Conservation (phyloP, 495 filamentous ascomycete species). For the Cercophora newfieldiana region DNA sequence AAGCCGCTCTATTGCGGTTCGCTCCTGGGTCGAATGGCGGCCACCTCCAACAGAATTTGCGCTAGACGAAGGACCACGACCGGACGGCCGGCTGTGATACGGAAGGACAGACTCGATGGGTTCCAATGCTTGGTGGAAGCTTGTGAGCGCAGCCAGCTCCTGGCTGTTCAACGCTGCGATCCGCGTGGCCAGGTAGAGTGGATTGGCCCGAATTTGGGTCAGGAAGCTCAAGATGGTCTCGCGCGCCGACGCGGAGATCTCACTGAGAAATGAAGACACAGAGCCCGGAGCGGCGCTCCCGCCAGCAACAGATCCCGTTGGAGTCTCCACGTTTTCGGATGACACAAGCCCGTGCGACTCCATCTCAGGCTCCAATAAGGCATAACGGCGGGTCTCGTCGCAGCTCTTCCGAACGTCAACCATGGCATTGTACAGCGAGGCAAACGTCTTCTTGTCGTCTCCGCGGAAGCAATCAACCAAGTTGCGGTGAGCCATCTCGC, state of each 20-base stretch:
- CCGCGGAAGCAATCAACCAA: constrained; percentile 85
- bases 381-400: constrained; percentile 67
- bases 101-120: constrained; percentile 79
- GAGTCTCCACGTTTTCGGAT: constrained; percentile 46
- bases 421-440: constrained; percentile 80
- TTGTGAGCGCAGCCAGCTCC: constrained; percentile 72
- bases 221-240: constrained; percentile 78
- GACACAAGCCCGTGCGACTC: constrained; percentile 50
- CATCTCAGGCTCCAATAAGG: constrained; percentile 67
- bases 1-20: constrained; percentile 65
- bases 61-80: constrained; percentile 25
- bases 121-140: constrained; percentile 74
- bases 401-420: constrained; percentile 87
- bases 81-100: constrained; percentile 59
- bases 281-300: constrained; percentile 40
- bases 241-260: constrained; percentile 72
- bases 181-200: constrained; percentile 81
- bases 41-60: constrained; percentile 23
- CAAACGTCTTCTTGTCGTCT: constrained; percentile 88
- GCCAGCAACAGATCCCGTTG: constrained; percentile 39
- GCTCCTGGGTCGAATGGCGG: constrained; percentile 31
- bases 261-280: constrained; percentile 73
- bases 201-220: constrained; percentile 76
- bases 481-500: constrained; percentile 74
- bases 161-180: constrained; percentile 67